Evolutionary conservation across 2,329 filamentous ascomycete genomes (phyloP).

Genomic region (Neofusicoccum laricinum): DNA sequence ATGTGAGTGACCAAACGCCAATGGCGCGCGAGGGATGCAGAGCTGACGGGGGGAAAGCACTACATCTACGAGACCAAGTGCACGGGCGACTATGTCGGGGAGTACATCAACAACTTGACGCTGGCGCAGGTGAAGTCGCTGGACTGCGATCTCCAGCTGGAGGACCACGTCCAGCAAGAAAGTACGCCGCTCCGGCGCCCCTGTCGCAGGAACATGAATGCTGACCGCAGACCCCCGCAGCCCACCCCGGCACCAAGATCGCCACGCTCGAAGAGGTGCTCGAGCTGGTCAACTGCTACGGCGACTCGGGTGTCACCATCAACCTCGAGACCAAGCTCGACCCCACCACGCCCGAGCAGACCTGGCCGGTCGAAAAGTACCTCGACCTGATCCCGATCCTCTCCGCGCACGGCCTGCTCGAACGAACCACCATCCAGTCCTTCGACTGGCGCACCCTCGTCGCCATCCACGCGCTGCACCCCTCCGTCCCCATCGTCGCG

Average conservation of each 20-base stretch:
- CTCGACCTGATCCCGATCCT: slow-evolving; percentile 23
- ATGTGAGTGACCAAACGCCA: slow-evolving; percentile 3
- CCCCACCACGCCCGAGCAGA: slow-evolving; percentile 22
- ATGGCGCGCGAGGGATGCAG: fast-evolving
- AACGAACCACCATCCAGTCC: slow-evolving; percentile 23
- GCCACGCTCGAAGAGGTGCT: slow-evolving; percentile 24
- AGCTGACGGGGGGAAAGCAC: slow-evolving; percentile 15
- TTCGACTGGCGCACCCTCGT: slow-evolving; percentile 26
- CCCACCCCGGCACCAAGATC: slow-evolving; percentile 22
- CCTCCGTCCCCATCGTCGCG: slow-evolving; percentile 20
- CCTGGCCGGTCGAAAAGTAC: slow-evolving; percentile 21
- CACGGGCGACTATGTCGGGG: slow-evolving; percentile 21
- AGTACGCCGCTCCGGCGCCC: not conserved
- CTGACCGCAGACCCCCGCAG: not conserved
- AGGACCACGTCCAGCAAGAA: slow-evolving; percentile 18
- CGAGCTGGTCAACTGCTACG: slow-evolving; percentile 24
- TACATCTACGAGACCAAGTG: slow-evolving; percentile 23
- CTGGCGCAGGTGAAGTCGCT: slow-evolving; percentile 24
- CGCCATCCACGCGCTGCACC: slow-evolving; percentile 22
- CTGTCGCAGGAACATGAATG: too few species aligned
- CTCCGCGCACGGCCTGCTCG: slow-evolving; percentile 18
- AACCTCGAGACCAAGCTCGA: slow-evolving; percentile 28
- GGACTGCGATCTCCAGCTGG: slow-evolving; percentile 22
- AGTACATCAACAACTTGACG: slow-evolving; percentile 24
- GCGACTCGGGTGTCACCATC: slow-evolving; percentile 21